phyloP scores from a whole-genome alignment of 2,329 filamentous ascomycete species.

The Daldinia eschscholtzii region DNA sequence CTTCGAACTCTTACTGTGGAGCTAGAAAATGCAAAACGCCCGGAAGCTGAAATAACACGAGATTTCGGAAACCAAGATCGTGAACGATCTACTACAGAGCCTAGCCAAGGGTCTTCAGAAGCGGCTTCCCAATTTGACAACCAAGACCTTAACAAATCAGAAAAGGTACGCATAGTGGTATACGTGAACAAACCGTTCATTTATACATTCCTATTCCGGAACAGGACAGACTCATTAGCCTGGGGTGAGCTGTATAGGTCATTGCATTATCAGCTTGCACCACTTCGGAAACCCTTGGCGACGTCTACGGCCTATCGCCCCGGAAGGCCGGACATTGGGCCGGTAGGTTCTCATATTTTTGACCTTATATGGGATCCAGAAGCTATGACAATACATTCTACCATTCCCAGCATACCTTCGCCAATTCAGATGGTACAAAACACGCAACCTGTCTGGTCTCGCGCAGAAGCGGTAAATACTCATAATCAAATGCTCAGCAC shows the following conservation, averaged over 20 bases:
- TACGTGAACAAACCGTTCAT: slow-evolving; percentile 82
- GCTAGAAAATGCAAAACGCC: slow-evolving; percentile 61
- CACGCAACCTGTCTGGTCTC: slow-evolving; percentile 62
- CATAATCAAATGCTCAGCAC: slow-evolving; percentile 74
- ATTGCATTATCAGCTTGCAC: slow-evolving; percentile 70
- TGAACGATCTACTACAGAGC: slow-evolving; percentile 44
- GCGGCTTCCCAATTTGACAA: slow-evolving; percentile 54
- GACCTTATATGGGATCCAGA: slow-evolving; percentile 73
- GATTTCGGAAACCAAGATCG: slow-evolving; percentile 60
- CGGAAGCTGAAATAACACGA: slow-evolving; percentile 60
- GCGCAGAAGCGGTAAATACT: slow-evolving; percentile 73
- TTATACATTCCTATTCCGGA: slow-evolving; percentile 79
- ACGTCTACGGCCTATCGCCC: slow-evolving; percentile 69
- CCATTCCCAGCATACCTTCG: slow-evolving; percentile 74
- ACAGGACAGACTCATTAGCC: slow-evolving; percentile 69
- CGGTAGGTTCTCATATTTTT: slow-evolving; percentile 62
- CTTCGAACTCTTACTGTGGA: slow-evolving; percentile 77
- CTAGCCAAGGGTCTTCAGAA: slow-evolving; percentile 38
- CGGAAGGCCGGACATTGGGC: slow-evolving; percentile 59
- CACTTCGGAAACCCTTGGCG: slow-evolving; percentile 69
- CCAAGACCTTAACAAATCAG: slow-evolving; percentile 67
- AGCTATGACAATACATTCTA: slow-evolving; percentile 69
- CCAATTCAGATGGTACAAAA: slow-evolving; percentile 50
- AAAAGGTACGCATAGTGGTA: slow-evolving; percentile 75
- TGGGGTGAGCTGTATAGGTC: slow-evolving; percentile 69